Conservation (phyloP, 1,139 yeast species). For the Pichia sp. region DNA sequence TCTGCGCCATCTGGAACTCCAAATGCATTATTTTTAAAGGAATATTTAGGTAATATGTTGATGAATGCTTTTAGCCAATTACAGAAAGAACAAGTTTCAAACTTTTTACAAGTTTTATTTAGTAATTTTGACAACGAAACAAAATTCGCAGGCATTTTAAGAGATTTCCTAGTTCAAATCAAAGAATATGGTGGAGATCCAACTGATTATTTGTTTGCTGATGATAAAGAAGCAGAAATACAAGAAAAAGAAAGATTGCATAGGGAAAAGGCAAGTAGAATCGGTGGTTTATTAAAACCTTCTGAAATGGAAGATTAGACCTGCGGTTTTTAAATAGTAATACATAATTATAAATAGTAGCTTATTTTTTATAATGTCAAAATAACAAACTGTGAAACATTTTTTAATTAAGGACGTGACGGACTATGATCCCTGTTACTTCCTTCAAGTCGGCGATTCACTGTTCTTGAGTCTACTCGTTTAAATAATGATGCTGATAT, state of each 20-base stretch:
- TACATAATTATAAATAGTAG: neutral
- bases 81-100: slow-evolving; percentile 73
- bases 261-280: slow-evolving; percentile 74
- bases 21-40: slow-evolving; percentile 71
- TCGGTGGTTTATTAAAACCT: slow-evolving; percentile 93
- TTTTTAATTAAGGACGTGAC: neutral
- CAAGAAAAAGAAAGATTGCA: slow-evolving; percentile 63
- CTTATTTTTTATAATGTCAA: too few relatives aligned
- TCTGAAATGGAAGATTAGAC: slow-evolving; percentile 79
- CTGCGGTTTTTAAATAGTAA: neutral
- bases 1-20: slow-evolving; percentile 81
- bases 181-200: slow-evolving; percentile 93
- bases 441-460: neutral
- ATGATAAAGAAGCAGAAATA: slow-evolving; percentile 78
- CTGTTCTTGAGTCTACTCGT: neutral
- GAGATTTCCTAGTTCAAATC: slow-evolving; percentile 95
- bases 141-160: slow-evolving; percentile 76
- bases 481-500: neutral
- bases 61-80: slow-evolving; percentile 86
- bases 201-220: slow-evolving; percentile 89
- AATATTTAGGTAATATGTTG: slow-evolving; percentile 76
- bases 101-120: slow-evolving; percentile 73
- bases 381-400: too few relatives aligned
- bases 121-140: slow-evolving; percentile 64
- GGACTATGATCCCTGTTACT: slow-evolving; percentile 8